These are phyloP conservation scores for Thuja plicata DNA, from an alignment of 83 land plant species.

Conservation along the genomic window DNA sequence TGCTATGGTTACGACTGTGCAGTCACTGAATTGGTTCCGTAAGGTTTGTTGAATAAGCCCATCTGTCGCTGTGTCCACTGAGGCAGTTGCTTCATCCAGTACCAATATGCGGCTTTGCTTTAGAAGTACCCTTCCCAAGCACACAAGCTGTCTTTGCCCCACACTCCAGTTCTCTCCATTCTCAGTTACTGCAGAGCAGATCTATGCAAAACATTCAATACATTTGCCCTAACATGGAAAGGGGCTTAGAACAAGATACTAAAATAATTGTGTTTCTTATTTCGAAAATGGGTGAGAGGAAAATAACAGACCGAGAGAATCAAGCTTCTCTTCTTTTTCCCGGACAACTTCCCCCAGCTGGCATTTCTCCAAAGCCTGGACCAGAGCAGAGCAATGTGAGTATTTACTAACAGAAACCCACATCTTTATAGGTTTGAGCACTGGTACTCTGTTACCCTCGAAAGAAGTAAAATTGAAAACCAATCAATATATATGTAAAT, in stretches of 20 bases:
- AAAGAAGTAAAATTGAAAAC: neutral
- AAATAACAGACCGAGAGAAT: slow-evolving; percentile 42
- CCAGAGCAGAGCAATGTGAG: neutral
- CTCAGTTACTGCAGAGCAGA: slow-evolving; percentile 26
- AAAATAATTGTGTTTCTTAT: neutral
- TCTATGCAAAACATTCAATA: neutral
- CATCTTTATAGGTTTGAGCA: neutral
- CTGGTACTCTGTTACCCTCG: neutral
- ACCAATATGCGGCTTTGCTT: slow-evolving; percentile 42
- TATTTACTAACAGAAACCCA: neutral
- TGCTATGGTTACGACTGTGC: too few relatives aligned
- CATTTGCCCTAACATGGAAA: neutral
- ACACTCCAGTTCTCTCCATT: slow-evolving; percentile 76
- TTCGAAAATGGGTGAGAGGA: neutral
- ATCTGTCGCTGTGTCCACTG: slow-evolving; percentile 26
- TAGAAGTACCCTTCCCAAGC: slow-evolving; percentile 51
- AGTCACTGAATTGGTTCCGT: slow-evolving; percentile 3
- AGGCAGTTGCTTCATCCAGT: slow-evolving; percentile 44
- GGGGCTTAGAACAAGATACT: neutral
- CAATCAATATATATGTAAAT: too few relatives aligned
- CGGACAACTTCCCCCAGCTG: slow-evolving; percentile 36
- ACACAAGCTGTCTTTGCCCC: slow-evolving; percentile 70
- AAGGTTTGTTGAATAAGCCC: slow-evolving; percentile 18
- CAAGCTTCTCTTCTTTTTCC: slow-evolving; percentile 42
- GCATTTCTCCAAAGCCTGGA: slow-evolving; percentile 59